A percentile compares a stretch with the other conserved stretches of the same genome.
Conservation (phyloP, 495 filamentous ascomycete genomes). For the Podospora fimiseda region DNA sequence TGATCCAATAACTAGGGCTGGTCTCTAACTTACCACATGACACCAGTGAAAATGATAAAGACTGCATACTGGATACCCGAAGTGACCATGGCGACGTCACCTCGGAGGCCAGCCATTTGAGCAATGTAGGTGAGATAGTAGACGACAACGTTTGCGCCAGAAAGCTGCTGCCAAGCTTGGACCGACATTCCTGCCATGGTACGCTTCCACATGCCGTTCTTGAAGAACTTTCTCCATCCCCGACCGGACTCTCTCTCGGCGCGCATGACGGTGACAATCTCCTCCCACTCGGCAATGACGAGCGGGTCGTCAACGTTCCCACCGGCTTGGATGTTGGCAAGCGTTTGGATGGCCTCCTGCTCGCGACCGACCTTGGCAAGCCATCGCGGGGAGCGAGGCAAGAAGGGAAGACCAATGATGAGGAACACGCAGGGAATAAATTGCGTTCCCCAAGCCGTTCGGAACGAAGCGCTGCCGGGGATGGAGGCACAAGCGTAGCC, state of each 20-base stretch:
- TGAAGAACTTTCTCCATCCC: conserved; percentile 55
- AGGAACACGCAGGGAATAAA: conserved; percentile 60
- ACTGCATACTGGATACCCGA: conserved; percentile 70
- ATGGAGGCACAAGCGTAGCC: conserved; percentile 54
- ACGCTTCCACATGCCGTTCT: conserved; percentile 64
- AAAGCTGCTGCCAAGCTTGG: conserved; percentile 58
- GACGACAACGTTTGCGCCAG: conserved; percentile 62
- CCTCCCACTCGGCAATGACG: conserved; percentile 67
- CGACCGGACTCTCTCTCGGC: conserved; percentile 48
- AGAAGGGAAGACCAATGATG: conserved; percentile 58
- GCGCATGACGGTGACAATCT: conserved; percentile 54
- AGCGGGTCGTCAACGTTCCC: conserved; percentile 59
- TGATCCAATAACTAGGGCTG: neutral
- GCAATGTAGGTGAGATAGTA: conserved; percentile 72
- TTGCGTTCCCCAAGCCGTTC: conserved; percentile 68
- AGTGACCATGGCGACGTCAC: conserved; percentile 60
- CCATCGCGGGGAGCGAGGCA: conserved; percentile 69
- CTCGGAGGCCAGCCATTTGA: conserved; percentile 56
- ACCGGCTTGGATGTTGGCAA: conserved; percentile 64
- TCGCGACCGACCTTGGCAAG: conserved; percentile 61
- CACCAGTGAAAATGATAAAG: conserved; percentile 63
- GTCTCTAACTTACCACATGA: conserved; percentile 39
- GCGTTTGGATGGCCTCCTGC: conserved; percentile 58
- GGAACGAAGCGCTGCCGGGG: conserved; percentile 56
- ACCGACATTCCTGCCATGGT: conserved; percentile 64